Evolutionary conservation across 805 yeast genomes (phyloP).

Genomic region (Phaffomyces opuntiae): DNA sequence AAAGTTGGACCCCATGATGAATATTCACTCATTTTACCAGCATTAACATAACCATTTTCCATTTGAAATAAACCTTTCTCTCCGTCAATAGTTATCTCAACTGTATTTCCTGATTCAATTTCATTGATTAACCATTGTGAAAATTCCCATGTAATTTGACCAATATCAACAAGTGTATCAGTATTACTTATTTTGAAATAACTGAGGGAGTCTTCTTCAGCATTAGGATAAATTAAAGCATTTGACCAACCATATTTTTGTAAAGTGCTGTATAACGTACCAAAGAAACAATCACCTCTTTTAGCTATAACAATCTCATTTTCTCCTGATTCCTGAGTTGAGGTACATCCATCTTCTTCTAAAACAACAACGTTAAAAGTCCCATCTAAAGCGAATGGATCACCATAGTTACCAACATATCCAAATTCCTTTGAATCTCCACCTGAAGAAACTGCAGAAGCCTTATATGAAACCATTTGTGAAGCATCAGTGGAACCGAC

Average conservation of each 20-base stretch:
- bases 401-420: slow-evolving; percentile 5
- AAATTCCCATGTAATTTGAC: slow-evolving; percentile 6
- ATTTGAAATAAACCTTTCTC: not conserved
- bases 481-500: slow-evolving; percentile 11
- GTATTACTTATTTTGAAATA: not conserved
- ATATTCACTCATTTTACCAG: slow-evolving; percentile 10
- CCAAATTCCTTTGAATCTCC: slow-evolving; percentile 6
- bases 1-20: slow-evolving; percentile 12
- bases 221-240: slow-evolving; percentile 2
- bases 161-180: not conserved
- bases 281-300: slow-evolving; percentile 5
- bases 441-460: slow-evolving; percentile 6
- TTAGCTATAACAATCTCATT: slow-evolving; percentile 4
- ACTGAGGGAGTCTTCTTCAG: not conserved
- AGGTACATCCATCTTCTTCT: slow-evolving; percentile 4
- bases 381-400: slow-evolving; percentile 2
- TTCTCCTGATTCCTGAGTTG: not conserved
- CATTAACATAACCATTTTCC: not conserved
- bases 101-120: slow-evolving; percentile 2
- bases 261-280: not conserved
- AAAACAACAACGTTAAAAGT: slow-evolving; percentile 3
- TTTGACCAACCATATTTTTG: not conserved
- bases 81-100: slow-evolving; percentile 1
- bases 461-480: slow-evolving; percentile 5
- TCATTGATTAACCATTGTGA: slow-evolving; percentile 8